Evolutionary conservation across 164 flowering plant species (phyloP).

Genomic region (Protea cynaroides): DNA sequence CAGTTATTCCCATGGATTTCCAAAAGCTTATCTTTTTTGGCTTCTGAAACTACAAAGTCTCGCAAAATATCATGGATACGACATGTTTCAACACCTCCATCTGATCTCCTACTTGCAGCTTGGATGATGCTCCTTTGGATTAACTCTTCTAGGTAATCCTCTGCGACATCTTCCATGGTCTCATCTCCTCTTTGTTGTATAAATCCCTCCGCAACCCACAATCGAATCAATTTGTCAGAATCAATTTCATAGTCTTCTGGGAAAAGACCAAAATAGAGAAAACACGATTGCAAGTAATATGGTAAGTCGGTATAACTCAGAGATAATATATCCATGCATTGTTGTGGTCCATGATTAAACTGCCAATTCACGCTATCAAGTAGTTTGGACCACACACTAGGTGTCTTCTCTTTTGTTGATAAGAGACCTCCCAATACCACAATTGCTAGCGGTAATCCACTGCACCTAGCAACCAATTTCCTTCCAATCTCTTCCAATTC

Average conservation of each 20-base stretch:
- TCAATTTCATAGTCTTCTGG: too few relatives aligned
- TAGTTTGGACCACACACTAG: neutral
- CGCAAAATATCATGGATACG: slow-evolving; percentile 10
- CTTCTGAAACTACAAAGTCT: neutral
- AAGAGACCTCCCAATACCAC: neutral
- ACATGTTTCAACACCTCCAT: neutral
- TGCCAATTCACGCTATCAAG: neutral
- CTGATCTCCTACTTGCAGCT: neutral
- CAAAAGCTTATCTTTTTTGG: neutral
- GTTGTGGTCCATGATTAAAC: neutral
- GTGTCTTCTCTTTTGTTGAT: neutral
- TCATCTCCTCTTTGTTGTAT: neutral
- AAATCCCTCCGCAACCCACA: neutral
- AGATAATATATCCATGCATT: too few relatives aligned
- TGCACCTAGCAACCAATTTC: neutral
- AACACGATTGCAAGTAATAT: too few relatives aligned
- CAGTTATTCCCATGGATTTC: neutral
- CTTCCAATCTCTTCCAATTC: neutral
- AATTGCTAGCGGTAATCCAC: too few relatives aligned
- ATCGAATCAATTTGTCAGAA: neutral
- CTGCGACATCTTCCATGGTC: neutral
- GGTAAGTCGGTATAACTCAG: neutral
- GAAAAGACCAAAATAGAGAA: too few relatives aligned
- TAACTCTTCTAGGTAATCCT: neutral
- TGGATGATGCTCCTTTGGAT: neutral